phyloP scores from a whole-genome alignment of 192 early-diverging fungal genomes.

The Chytriomyces sp. region DNA sequence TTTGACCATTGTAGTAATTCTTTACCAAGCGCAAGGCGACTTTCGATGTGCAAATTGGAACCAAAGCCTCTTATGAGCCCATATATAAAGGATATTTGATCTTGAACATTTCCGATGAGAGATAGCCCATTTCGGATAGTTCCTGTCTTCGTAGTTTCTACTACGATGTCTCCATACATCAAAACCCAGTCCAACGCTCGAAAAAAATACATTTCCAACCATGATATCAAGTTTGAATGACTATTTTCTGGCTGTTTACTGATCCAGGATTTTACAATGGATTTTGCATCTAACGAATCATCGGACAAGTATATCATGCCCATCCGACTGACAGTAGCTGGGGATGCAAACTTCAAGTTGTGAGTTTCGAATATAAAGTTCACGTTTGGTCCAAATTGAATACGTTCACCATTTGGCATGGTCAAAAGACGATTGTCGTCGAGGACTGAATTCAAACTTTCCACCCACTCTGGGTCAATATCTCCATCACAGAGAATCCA shows the following conservation, averaged over 20 bases:
- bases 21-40: slow-evolving; percentile 46
- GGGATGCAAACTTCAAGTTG: slow-evolving; percentile 62
- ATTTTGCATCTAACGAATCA: slow-evolving; percentile 52
- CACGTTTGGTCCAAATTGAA: slow-evolving; percentile 63
- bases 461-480: slow-evolving; percentile 65
- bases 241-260: slow-evolving; percentile 35
- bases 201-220: slow-evolving; percentile 49
- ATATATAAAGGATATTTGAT: slow-evolving; percentile 46
- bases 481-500: slow-evolving; percentile 68
- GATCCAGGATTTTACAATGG: slow-evolving; percentile 50
- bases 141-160: slow-evolving; percentile 56
- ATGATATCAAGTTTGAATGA: slow-evolving; percentile 24
- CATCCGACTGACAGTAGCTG: slow-evolving; percentile 64
- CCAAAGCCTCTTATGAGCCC: slow-evolving; percentile 55
- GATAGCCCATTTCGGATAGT: slow-evolving; percentile 56
- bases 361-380: slow-evolving; percentile 68
- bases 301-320: slow-evolving; percentile 70
- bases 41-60: slow-evolving; percentile 49
- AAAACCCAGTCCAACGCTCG: slow-evolving; percentile 50
- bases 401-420: slow-evolving; percentile 66
- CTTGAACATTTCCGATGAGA: slow-evolving; percentile 36
- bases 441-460: slow-evolving; percentile 62
- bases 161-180: slow-evolving; percentile 45
- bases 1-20: slow-evolving; percentile 49
- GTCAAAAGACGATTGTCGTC: slow-evolving; percentile 63